These are phyloP conservation scores for Amanita phalloides DNA, from an alignment of 768 basidiomycete species.

Conservation along the genomic window DNA sequence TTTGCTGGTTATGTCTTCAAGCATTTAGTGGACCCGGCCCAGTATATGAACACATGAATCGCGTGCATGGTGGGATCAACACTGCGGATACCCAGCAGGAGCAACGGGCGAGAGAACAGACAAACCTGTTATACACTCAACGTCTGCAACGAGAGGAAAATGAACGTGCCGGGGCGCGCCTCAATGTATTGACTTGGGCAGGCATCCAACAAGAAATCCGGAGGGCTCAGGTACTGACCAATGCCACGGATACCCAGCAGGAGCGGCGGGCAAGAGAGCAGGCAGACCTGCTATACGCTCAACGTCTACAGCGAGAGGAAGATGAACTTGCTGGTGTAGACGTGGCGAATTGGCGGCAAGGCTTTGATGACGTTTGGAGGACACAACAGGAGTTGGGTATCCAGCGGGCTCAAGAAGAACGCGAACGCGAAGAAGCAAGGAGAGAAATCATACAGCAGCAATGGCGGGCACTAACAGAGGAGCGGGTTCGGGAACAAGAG, in stretches of 20 bases:
- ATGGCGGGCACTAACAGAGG: no score
- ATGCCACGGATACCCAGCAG: neutral
- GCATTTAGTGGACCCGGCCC: slow-evolving; percentile 17
- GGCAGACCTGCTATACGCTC: neutral
- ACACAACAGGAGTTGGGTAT: neutral
- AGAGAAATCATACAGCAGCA: neutral
- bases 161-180: neutral
- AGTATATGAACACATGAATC: slow-evolving; percentile 26
- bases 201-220: neutral
- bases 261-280: neutral
- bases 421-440: neutral
- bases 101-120: neutral
- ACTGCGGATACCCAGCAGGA: neutral
- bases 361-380: neutral
- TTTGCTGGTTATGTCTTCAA: slow-evolving; percentile 45
- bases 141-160: neutral
- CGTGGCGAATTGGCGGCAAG: no score
- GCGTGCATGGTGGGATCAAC: neutral
- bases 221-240: no score
- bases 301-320: neutral
- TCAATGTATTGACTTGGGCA: neutral
- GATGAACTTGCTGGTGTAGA: neutral
- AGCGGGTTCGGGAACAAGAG: neutral
- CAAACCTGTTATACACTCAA: neutral
- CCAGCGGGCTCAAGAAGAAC: neutral